A percentile compares a stretch with the other conserved stretches of the same genome.
These are phyloP conservation scores for Ascodesmis nigricans DNA, from an alignment of 495 filamentous ascomycete species.

Conservation along the genomic window DNA sequence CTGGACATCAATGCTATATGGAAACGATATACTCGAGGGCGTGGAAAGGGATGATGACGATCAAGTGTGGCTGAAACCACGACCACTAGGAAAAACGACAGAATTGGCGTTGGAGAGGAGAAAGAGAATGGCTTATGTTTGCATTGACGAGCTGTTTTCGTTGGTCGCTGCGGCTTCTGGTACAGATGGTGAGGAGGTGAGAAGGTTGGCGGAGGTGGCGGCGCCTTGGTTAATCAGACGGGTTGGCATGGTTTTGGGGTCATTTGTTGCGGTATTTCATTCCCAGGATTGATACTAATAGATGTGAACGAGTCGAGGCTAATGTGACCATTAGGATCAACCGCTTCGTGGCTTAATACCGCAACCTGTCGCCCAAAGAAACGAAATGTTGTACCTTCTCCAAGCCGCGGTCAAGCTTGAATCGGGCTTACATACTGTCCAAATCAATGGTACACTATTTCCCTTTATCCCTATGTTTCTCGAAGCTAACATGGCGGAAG, in stretches of 20 bases:
- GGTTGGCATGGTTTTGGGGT: slow-evolving; percentile 50
- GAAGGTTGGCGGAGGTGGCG: slow-evolving; percentile 46
- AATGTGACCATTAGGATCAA: slow-evolving; percentile 35
- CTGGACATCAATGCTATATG: slow-evolving; percentile 39
- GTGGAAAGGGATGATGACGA: slow-evolving; percentile 3
- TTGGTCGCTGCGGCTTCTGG: slow-evolving; percentile 34
- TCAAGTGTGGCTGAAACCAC: slow-evolving; percentile 7
- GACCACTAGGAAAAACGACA: slow-evolving; percentile 13
- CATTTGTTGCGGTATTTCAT: slow-evolving; percentile 42
- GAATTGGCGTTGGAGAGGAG: slow-evolving; percentile 23
- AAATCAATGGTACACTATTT: too few relatives aligned
- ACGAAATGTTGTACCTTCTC: slow-evolving; percentile 53
- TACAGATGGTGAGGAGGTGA: slow-evolving; percentile 13
- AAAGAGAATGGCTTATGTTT: slow-evolving; percentile 51
- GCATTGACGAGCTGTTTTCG: slow-evolving; percentile 58
- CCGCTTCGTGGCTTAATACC: slow-evolving; percentile 82
- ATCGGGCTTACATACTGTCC: slow-evolving; percentile 47
- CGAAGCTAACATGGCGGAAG: slow-evolving; percentile 3
- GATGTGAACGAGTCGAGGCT: neutral
- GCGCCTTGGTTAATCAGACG: slow-evolving; percentile 72
- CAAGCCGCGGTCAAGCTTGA: slow-evolving; percentile 38
- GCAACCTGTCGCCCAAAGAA: slow-evolving; percentile 59
- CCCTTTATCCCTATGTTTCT: too few relatives aligned
- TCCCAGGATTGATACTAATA: neutral
- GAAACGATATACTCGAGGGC: slow-evolving; percentile 7